A percentile compares a stretch with the other conserved stretches of the same genome.
These are phyloP conservation scores for Pezicula radicicola DNA, from an alignment of 2,329 filamentous ascomycete species.

Conservation along the genomic window DNA sequence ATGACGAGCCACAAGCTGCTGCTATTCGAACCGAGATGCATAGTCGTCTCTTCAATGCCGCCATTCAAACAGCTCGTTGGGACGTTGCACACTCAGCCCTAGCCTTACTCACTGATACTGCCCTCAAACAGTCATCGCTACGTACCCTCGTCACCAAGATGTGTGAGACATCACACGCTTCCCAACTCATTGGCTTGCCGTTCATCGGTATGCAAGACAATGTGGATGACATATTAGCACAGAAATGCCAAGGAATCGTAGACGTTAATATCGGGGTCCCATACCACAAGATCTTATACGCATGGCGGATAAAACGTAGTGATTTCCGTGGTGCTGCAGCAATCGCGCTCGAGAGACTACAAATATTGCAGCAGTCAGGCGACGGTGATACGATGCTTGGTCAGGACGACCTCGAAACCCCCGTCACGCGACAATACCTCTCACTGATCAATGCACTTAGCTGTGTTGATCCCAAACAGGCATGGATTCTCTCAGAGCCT, in stretches of 20 bases:
- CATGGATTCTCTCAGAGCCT: conserved; percentile 68
- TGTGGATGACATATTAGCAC: conserved; percentile 74
- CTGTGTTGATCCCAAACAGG: conserved; percentile 78
- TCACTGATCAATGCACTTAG: conserved; percentile 89
- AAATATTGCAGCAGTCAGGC: conserved; percentile 56
- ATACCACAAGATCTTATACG: conserved; percentile 87
- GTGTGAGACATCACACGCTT: conserved; percentile 63
- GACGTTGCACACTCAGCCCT: conserved; percentile 80
- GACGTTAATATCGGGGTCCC: conserved; percentile 65
- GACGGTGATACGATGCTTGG: conserved; percentile 52
- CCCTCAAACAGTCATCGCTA: conserved; percentile 70
- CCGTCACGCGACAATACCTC: conserved; percentile 75
- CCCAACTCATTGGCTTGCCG: conserved; percentile 70
- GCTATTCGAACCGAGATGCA: conserved; percentile 67
- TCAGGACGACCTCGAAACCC: conserved; percentile 57
- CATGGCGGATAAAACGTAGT: conserved; percentile 81
- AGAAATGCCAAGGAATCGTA: conserved; percentile 65
- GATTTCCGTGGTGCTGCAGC: conserved; percentile 81
- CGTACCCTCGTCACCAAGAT: conserved; percentile 66
- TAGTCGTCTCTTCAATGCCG: conserved; percentile 78
- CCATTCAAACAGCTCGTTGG: conserved; percentile 75
- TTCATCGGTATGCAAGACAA: conserved; percentile 74
- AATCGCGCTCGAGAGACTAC: conserved; percentile 59
- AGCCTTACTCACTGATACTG: conserved; percentile 66
- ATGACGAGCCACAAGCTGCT: conserved; percentile 7